These are phyloP conservation scores for Acanthamoeba quina DNA, from an alignment of 208 protist species.

Conservation along the genomic window DNA sequence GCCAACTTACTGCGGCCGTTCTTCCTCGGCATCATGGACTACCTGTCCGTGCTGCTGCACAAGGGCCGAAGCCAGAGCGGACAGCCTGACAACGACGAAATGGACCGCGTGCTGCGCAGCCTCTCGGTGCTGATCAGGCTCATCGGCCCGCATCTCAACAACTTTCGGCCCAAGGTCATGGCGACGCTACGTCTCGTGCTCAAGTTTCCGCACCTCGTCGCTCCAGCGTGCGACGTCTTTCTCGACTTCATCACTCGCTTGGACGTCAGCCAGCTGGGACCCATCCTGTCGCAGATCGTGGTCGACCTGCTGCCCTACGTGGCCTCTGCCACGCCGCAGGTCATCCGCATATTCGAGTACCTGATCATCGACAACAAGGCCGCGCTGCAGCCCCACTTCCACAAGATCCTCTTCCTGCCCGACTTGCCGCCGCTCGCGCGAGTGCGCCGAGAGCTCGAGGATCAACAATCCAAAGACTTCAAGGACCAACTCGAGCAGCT, in stretches of 20 bases:
- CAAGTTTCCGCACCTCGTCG: conserved; percentile 27
- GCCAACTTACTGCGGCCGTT: conserved; percentile 24
- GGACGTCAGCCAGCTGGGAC: conserved; percentile 72
- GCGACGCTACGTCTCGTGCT: conserved; percentile 74
- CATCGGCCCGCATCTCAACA: conserved; percentile 47
- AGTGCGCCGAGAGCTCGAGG: conserved; percentile 30
- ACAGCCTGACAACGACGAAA: conserved; percentile 40
- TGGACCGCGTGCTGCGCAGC: conserved; percentile 68
- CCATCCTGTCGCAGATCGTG: conserved; percentile 79
- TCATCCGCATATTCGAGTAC: conserved; percentile 75
- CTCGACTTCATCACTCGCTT: conserved; percentile 75
- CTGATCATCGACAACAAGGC: conserved; percentile 75
- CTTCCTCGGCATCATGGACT: conserved; percentile 71
- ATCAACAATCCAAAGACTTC: conserved; percentile 39
- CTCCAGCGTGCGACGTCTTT: conserved; percentile 74
- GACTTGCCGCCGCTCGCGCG: conserved; percentile 34
- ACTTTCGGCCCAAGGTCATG: conserved; percentile 82
- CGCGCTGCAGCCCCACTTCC: conserved; percentile 61
- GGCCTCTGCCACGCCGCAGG: neutral
- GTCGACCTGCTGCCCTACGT: conserved; percentile 70
- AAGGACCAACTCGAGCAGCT: conserved; percentile 51
- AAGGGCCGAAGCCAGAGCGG: neutral
- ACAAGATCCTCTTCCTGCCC: conserved; percentile 80
- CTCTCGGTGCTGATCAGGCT: conserved; percentile 62
- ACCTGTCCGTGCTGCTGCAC: conserved; percentile 27